Evolutionary conservation across 2,329 filamentous ascomycete genomes (phyloP).

Genomic region (Ophiostoma ulmi): DNA sequence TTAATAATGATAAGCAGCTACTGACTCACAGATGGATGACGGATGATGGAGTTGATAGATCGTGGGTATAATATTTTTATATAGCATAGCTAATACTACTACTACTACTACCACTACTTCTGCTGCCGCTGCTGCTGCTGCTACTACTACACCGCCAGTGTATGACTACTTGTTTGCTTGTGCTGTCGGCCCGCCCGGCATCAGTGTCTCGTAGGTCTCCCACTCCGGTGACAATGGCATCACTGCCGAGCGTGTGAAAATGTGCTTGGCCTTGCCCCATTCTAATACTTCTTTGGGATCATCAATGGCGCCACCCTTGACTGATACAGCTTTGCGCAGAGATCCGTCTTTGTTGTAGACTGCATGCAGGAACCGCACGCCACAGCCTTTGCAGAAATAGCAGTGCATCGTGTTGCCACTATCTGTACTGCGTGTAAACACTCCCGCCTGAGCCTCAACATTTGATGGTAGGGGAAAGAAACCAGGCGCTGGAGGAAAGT

Average conservation of each 20-base stretch:
- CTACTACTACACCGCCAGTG: neutral
- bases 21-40: neutral
- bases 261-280: constrained; percentile 41
- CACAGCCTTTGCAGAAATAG: constrained; percentile 35
- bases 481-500: constrained; percentile 19
- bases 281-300: constrained; percentile 30
- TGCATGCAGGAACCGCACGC: constrained; percentile 44
- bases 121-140: too few relatives aligned
- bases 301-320: neutral
- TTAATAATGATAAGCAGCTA: too few relatives aligned
- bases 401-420: constrained; percentile 23
- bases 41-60: neutral
- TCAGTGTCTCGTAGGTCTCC: constrained; percentile 16
- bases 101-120: neutral
- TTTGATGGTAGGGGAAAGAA: constrained; percentile 21
- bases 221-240: constrained; percentile 39
- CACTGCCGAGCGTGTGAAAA: constrained; percentile 44
- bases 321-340: constrained; percentile 27
- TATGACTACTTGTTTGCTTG: neutral
- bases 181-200: neutral
- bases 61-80: neutral
- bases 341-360: constrained; percentile 38
- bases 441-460: neutral
- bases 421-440: neutral
- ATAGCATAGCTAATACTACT: neutral